A percentile compares a stretch with the other conserved stretches of the same genome.
phyloP scores from a whole-genome alignment of 352 stramenopile genomes.

The Plasmopara viticola region DNA sequence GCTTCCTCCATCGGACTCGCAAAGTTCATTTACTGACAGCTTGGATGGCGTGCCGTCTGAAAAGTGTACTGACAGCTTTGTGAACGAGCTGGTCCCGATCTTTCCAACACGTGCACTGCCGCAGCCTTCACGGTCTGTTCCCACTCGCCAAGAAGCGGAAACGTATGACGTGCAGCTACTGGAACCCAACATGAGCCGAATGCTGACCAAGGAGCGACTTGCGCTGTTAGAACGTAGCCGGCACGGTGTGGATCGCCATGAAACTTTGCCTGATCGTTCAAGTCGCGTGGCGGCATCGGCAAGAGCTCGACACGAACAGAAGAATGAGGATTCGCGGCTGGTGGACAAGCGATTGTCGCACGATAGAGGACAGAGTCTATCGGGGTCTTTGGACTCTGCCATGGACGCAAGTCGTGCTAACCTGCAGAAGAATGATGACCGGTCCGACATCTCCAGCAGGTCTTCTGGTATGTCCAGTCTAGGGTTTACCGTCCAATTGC shows the following conservation, averaged over 20 bases:
- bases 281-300: constrained; percentile 5
- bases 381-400: constrained; percentile 10
- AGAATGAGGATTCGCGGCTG: not conserved
- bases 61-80: constrained; percentile 34
- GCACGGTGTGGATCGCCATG: constrained; percentile 8
- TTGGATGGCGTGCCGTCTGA: constrained; percentile 18
- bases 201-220: constrained; percentile 13
- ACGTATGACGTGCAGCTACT: constrained; percentile 36
- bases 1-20: constrained; percentile 47
- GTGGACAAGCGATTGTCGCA: not conserved
- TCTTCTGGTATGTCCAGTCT: constrained; percentile 39
- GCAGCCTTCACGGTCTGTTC: constrained; percentile 4
- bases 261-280: constrained; percentile 2
- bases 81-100: constrained; percentile 59
- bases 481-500: constrained; percentile 39
- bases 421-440: constrained; percentile 1
- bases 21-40: constrained; percentile 55
- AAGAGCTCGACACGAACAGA: not conserved
- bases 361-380: constrained; percentile 9
- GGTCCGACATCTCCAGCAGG: constrained; percentile 23
- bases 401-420: constrained; percentile 6
- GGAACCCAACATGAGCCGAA: constrained; percentile 31
- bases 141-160: constrained; percentile 14
- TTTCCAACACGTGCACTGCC: constrained; percentile 27
- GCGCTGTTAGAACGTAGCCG: constrained; percentile 14